Percentiles rank a stretch among this genome's conserved stretches.
phyloP scores from a whole-genome alignment of 441 rosid species.

The Jatropha multifida region DNA sequence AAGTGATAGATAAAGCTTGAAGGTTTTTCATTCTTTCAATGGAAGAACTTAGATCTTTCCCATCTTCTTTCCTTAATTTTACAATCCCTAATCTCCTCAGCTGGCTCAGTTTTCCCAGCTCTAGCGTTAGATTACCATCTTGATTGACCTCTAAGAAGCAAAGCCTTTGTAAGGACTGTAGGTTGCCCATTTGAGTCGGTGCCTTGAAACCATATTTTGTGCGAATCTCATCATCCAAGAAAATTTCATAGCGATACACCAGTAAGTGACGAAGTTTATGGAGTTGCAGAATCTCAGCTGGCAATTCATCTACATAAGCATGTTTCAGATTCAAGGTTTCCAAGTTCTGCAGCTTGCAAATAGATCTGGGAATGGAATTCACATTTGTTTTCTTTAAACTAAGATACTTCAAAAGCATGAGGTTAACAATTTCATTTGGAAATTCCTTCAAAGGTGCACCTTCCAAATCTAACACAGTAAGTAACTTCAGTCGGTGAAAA shows the following conservation, averaged over 20 bases:
- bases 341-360: slow-evolving; percentile 20
- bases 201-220: neutral
- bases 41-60: slow-evolving; percentile 27
- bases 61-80: slow-evolving; percentile 29
- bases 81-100: slow-evolving; percentile 35
- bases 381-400: slow-evolving; percentile 25
- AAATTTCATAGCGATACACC: slow-evolving; percentile 11
- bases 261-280: slow-evolving; percentile 36
- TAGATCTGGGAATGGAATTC: slow-evolving; percentile 23
- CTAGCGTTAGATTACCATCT: neutral
- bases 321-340: slow-evolving; percentile 28
- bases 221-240: neutral
- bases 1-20: slow-evolving; percentile 27
- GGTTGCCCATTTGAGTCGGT: slow-evolving; percentile 18
- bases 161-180: slow-evolving; percentile 35
- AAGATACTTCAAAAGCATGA: slow-evolving; percentile 22
- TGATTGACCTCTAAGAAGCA: slow-evolving; percentile 30
- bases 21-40: slow-evolving; percentile 30
- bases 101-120: slow-evolving; percentile 30
- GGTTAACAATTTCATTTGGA: slow-evolving; percentile 8
- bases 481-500: slow-evolving; percentile 9
- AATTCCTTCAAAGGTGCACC: slow-evolving; percentile 24
- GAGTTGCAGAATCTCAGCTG: slow-evolving; percentile 20
- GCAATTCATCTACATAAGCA: slow-evolving; percentile 19
- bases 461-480: slow-evolving; percentile 26